Conservation (phyloP, 257 asterid genomes). For the Henckelia pumila region DNA sequence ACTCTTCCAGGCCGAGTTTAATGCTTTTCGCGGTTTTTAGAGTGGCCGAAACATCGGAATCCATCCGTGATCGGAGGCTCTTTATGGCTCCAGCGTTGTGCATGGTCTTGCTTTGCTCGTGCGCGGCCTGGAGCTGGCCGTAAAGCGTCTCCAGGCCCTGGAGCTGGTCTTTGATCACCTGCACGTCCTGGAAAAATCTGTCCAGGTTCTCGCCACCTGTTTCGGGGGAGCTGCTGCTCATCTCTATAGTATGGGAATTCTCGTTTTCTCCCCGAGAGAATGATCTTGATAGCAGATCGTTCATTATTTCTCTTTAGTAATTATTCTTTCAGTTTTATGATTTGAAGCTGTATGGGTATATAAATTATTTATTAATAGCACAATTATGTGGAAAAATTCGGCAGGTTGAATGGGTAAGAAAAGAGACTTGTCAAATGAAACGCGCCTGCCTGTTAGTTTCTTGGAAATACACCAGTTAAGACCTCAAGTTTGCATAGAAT, state of each 20-base stretch:
- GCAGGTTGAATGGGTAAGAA: background rate
- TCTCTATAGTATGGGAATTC: constrained; percentile 43
- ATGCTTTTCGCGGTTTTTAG: constrained; percentile 53
- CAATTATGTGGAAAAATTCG: background rate
- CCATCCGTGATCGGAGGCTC: constrained; percentile 35
- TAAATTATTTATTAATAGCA: background rate
- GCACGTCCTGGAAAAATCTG: constrained; percentile 68
- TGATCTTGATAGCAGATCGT: constrained; percentile 15
- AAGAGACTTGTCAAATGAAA: constrained; percentile 4
- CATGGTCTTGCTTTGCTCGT: constrained; percentile 53
- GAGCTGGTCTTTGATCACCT: constrained; percentile 63
- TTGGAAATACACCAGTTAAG: background rate
- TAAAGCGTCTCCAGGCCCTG: constrained; percentile 52
- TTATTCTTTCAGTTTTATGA: background rate
- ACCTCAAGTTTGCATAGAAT: background rate
- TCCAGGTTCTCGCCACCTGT: constrained; percentile 57
- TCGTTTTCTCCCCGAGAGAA: constrained; percentile 13
- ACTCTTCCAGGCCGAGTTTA: constrained; percentile 51
- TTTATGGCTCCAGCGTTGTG: constrained; percentile 36
- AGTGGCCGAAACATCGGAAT: constrained; percentile 29
- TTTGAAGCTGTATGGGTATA: background rate
- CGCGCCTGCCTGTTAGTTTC: background rate
- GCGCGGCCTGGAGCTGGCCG: constrained; percentile 45
- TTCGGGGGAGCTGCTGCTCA: constrained; percentile 22
- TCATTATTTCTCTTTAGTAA: background rate